These are phyloP conservation scores for Escallonia rubra DNA, from an alignment of 129 eudicot genomes.

Conservation along the genomic window DNA sequence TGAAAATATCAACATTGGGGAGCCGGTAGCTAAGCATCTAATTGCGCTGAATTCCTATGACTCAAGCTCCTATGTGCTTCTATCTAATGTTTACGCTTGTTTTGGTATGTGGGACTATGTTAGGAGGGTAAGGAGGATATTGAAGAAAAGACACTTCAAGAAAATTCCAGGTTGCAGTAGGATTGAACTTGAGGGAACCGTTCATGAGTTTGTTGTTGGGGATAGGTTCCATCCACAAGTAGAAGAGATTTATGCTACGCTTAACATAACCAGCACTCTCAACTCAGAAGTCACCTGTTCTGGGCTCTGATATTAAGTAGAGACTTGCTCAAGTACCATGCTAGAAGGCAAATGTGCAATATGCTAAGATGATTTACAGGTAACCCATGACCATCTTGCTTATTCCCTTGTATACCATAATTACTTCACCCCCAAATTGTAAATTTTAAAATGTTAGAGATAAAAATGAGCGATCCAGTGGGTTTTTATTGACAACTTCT, in stretches of 20 bases:
- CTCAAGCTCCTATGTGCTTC: slow-evolving; percentile 48
- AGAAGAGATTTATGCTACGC: slow-evolving; percentile 36
- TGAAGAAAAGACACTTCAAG: slow-evolving; percentile 42
- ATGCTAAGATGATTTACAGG: too few relatives aligned
- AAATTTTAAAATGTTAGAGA: too few relatives aligned
- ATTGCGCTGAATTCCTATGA: slow-evolving; percentile 26
- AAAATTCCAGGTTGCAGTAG: slow-evolving; percentile 64
- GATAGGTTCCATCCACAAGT: slow-evolving; percentile 47
- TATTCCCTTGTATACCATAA: too few relatives aligned
- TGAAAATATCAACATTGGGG: slow-evolving; percentile 36
- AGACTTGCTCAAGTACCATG: too few relatives aligned
- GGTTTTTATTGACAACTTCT: too few relatives aligned
- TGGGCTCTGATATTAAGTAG: too few relatives aligned
- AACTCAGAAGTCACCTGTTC: slow-evolving; percentile 7
- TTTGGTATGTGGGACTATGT: slow-evolving; percentile 65
- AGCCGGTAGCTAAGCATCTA: slow-evolving; percentile 29
- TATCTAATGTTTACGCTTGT: slow-evolving; percentile 66
- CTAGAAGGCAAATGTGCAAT: too few relatives aligned
- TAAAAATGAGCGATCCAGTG: too few relatives aligned
- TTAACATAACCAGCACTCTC: slow-evolving; percentile 28
- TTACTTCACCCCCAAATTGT: too few relatives aligned
- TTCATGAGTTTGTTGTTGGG: slow-evolving; percentile 55
- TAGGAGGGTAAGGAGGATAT: slow-evolving; percentile 41
- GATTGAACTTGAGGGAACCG: slow-evolving; percentile 58
- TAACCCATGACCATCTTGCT: too few relatives aligned